Conservation (phyloP, 495 filamentous ascomycete species). For the Podospora conica region DNA sequence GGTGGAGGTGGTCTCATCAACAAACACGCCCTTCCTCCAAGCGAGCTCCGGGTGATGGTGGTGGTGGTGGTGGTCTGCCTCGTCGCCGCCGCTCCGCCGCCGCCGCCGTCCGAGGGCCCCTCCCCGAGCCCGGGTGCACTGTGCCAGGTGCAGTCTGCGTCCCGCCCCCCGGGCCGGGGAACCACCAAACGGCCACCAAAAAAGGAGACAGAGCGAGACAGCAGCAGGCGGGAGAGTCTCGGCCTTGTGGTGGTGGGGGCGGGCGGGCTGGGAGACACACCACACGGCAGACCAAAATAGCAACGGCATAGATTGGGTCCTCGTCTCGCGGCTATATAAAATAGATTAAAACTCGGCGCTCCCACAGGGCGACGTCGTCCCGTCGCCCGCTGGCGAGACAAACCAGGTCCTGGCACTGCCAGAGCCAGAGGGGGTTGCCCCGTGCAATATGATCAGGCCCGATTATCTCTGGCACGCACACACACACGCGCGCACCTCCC, state of each 20-base stretch:
- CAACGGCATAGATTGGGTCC: conserved; percentile 20
- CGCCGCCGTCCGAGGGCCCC: not conserved
- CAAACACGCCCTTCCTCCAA: not conserved
- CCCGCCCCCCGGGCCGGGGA: not conserved
- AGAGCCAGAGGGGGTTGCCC: not conserved
- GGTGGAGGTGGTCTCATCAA: not conserved
- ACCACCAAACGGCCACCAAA: too few species aligned
- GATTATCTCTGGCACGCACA: not conserved
- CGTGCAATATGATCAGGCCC: conserved; percentile 4
- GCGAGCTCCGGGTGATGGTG: not conserved
- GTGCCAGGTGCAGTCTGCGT: not conserved
- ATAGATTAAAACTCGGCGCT: conserved; percentile 21
- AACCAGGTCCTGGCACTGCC: not conserved
- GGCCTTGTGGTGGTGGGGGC: conserved; percentile 3
- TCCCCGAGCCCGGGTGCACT: not conserved
- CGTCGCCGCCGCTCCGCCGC: not conserved
- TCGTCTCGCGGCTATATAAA: conserved; percentile 23
- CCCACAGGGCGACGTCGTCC: conserved; percentile 7
- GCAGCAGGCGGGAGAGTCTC: not conserved
- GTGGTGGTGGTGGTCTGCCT: not conserved
- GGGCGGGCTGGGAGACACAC: not conserved
- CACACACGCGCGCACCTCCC: not conserved
- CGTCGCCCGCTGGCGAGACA: not conserved
- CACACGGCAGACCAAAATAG: conserved; percentile 23
- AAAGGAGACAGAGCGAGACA: not conserved